Conservation (phyloP, 106 monocot species). For the Dioscorea alata region DNA sequence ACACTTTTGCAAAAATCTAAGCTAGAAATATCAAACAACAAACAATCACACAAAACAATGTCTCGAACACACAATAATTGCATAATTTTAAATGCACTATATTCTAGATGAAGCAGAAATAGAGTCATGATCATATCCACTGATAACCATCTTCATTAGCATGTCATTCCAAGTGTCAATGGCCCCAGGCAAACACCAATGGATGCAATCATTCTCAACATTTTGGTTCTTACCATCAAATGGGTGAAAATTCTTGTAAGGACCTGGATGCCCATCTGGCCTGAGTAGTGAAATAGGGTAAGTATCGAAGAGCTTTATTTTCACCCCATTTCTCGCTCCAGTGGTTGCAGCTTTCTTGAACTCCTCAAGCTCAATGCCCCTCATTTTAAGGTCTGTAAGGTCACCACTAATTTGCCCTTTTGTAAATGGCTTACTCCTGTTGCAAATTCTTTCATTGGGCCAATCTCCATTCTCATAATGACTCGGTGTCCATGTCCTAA, state of each 20-base stretch:
- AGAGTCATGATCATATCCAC: background rate
- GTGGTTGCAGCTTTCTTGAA: slow-evolving; percentile 19
- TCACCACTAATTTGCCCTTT: slow-evolving; percentile 27
- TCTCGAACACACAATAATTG: too few relatives aligned
- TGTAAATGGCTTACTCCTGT: slow-evolving; percentile 39
- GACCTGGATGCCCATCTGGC: slow-evolving; percentile 63
- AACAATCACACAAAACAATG: too few relatives aligned
- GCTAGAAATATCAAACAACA: too few relatives aligned
- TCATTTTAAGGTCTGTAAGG: slow-evolving; percentile 35
- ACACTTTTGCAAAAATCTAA: too few relatives aligned
- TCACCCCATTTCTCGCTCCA: background rate
- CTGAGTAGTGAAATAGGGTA: slow-evolving; percentile 45
- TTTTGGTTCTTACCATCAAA: slow-evolving; percentile 26
- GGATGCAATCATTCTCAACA: slow-evolving; percentile 33
- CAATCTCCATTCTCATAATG: slow-evolving; percentile 72
- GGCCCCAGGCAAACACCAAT: slow-evolving; percentile 46
- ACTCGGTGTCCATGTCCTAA: slow-evolving; percentile 60
- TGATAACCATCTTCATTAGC: slow-evolving; percentile 16
- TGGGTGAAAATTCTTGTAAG: slow-evolving; percentile 49
- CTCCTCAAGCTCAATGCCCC: slow-evolving; percentile 42
- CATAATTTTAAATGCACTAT: too few relatives aligned
- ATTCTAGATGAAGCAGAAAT: background rate
- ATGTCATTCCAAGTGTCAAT: slow-evolving; percentile 29
- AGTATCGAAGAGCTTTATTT: slow-evolving; percentile 43
- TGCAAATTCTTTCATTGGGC: slow-evolving; percentile 56